Evolutionary conservation across 2,329 filamentous ascomycete species (phyloP), one percentile per base, ranked within the genome.

Genomic region (Fusarium phyllophilum): DNA sequence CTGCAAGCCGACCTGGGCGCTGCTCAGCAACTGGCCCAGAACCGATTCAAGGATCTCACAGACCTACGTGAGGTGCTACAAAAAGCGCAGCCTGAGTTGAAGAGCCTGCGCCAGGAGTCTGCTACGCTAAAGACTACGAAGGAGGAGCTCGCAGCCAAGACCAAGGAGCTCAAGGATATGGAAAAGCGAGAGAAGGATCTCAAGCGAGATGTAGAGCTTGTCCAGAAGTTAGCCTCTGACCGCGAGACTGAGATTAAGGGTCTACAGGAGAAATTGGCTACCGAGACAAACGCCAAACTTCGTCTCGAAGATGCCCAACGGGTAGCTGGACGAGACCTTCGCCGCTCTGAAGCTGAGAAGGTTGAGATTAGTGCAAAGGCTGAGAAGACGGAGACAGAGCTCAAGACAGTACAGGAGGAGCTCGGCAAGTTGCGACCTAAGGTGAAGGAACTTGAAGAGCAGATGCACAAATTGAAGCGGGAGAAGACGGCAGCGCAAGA

Each of bases 71-170:
- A 96, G 70, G 86, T 95, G 6, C 83, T 98, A 36, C 92, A 95
- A 74, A 97, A 96, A 80, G 89, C 93, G 2, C 95, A 98, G 78
- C 93, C 94, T 0, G 96, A 99, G 82, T 85, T 98, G 31, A 93
- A 92, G 80, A 91, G 86, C 49, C 86, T 98, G 26, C 90, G 94
- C 13, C 90, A 92, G 55, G 95, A 98, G 77, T 91, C 93, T 36
- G 89, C 89, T 1, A 89, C 91, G 45, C 86, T 98, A 39, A 95
- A 94, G 81, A 86, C 86, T 1, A 88, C 89, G 7, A 96, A 93
- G 79, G 92, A 95, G 52, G 94, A 97, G 70, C 86, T 98, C 5
- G 86, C 88, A 2, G 78, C 81, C 33, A 89, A 86, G 79, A 81
- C 78, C 39, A 83, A 83, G 7, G 93, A 95, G 74, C 81, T 98